A percentile compares a stretch with the other conserved stretches of the same genome.
Conservation (phyloP, 2,329 filamentous ascomycete species). For the Phaeoacremonium minimum region DNA sequence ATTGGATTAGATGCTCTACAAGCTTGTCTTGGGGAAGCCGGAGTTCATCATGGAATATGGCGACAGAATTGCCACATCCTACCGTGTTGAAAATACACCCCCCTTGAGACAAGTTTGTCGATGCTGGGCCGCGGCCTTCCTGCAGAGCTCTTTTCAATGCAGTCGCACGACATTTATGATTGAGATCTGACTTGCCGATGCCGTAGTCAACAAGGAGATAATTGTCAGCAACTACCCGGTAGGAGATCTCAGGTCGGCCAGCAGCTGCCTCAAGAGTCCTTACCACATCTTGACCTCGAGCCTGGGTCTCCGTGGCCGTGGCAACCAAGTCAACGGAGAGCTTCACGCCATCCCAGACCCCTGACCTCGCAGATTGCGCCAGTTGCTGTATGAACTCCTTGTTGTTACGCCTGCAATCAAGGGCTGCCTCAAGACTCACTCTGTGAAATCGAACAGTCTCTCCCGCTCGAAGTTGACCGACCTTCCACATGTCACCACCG, state of each 20-base stretch:
- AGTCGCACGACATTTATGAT: slow-evolving; percentile 51
- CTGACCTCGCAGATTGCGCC: slow-evolving; percentile 1
- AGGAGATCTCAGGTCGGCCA: slow-evolving; percentile 31
- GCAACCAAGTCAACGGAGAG: slow-evolving; percentile 3
- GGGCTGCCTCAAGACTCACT: slow-evolving; percentile 46
- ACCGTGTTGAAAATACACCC: slow-evolving; percentile 44
- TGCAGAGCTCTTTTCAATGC: slow-evolving; percentile 44
- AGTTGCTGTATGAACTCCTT: slow-evolving; percentile 33
- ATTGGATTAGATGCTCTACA: slow-evolving; percentile 24
- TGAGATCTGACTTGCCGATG: slow-evolving; percentile 49
- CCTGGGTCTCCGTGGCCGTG: background rate
- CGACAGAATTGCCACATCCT: slow-evolving; percentile 39
- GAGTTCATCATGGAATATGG: slow-evolving; percentile 38
- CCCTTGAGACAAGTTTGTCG: slow-evolving; percentile 19
- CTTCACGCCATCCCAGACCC: background rate
- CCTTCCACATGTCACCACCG: slow-evolving; percentile 54
- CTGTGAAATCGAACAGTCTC: slow-evolving; percentile 46
- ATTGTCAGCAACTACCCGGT: slow-evolving; percentile 40
- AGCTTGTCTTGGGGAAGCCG: slow-evolving; percentile 29
- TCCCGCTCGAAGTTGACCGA: slow-evolving; percentile 58
- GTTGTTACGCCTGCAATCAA: slow-evolving; percentile 34
- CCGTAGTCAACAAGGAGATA: slow-evolving; percentile 56
- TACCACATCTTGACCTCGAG: slow-evolving; percentile 3
- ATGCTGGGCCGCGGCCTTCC: slow-evolving; percentile 24
- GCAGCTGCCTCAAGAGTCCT: slow-evolving; percentile 19